These are phyloP conservation scores for Abelmoschus esculentus DNA, from an alignment of 345 rosid species.

Conservation along the genomic window DNA sequence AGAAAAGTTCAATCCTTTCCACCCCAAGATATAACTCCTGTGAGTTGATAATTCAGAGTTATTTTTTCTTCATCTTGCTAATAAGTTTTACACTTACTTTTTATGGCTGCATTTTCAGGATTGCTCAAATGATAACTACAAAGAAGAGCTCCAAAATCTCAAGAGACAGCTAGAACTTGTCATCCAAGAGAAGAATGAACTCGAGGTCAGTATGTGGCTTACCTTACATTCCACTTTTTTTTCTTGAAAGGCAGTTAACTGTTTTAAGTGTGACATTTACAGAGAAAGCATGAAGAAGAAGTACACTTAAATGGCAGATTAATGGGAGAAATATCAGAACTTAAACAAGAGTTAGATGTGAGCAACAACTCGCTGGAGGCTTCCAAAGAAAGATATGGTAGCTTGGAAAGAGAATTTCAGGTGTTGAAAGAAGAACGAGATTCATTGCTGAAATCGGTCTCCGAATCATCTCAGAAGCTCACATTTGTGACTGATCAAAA, in stretches of 20 bases:
- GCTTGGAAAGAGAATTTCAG: constrained; percentile 50
- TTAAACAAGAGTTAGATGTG: constrained; percentile 41
- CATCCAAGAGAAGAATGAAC: constrained; percentile 46
- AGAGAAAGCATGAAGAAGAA: constrained; percentile 62
- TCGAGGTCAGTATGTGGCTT: constrained; percentile 46
- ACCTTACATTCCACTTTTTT: background rate
- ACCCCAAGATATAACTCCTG: constrained; percentile 38
- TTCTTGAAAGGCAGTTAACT: background rate
- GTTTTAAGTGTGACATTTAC: constrained; percentile 18
- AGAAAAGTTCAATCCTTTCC: constrained; percentile 61
- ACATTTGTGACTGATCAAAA: constrained; percentile 36
- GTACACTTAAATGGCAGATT: constrained; percentile 38
- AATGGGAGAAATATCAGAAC: constrained; percentile 52
- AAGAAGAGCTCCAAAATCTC: constrained; percentile 48
- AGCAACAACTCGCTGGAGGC: constrained; percentile 41
- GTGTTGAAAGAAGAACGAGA: constrained; percentile 59
- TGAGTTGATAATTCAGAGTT: constrained; percentile 32
- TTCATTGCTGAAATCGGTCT: constrained; percentile 28
- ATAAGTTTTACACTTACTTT: constrained; percentile 1
- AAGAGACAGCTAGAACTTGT: constrained; percentile 51
- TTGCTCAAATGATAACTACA: constrained; percentile 20
- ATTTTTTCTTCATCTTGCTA: background rate
- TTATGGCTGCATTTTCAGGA: constrained; percentile 24
- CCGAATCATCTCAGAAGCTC: constrained; percentile 43
- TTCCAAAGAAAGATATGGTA: constrained; percentile 39